phyloP scores from a whole-genome alignment of 495 filamentous ascomycete genomes.

The Aspergillus olivimuriae region DNA sequence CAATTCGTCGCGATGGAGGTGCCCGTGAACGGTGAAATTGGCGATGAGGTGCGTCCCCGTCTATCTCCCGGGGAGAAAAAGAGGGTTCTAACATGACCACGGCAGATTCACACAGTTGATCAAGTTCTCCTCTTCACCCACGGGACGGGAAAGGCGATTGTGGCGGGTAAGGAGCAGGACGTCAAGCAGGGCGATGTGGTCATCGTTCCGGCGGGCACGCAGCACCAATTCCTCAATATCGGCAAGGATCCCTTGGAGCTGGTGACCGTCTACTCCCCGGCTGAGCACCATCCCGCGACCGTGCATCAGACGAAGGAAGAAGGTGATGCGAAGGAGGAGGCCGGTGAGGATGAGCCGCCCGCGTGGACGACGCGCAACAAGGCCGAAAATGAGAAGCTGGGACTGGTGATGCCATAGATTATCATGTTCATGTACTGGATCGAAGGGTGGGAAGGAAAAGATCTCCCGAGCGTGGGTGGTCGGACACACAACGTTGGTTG shows the following conservation, averaged over 20 bases:
- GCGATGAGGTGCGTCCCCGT: conserved; percentile 46
- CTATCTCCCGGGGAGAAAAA: too few relatives aligned
- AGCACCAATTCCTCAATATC: conserved; percentile 62
- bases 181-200: conserved; percentile 55
- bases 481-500: too few relatives aligned
- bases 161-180: conserved; percentile 52
- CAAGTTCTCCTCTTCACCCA: conserved; percentile 60
- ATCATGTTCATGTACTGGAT: neutral
- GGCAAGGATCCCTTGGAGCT: conserved; percentile 47
- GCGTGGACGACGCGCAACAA: conserved; percentile 50
- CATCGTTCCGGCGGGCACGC: conserved; percentile 58
- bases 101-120: conserved; percentile 48
- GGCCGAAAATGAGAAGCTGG: conserved; percentile 50
- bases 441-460: neutral
- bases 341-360: conserved; percentile 54
- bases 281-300: conserved; percentile 50
- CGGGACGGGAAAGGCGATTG: conserved; percentile 49
- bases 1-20: conserved; percentile 61
- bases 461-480: too few relatives aligned
- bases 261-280: conserved; percentile 57
- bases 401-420: conserved; percentile 37
- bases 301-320: conserved; percentile 58
- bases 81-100: neutral
- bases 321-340: conserved; percentile 54
- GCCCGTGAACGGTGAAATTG: conserved; percentile 57